A percentile compares a stretch with the other conserved stretches of the same genome.
Evolutionary conservation across 2,329 filamentous ascomycete species (phyloP).

Genomic region (Verticillium alfalfae): DNA sequence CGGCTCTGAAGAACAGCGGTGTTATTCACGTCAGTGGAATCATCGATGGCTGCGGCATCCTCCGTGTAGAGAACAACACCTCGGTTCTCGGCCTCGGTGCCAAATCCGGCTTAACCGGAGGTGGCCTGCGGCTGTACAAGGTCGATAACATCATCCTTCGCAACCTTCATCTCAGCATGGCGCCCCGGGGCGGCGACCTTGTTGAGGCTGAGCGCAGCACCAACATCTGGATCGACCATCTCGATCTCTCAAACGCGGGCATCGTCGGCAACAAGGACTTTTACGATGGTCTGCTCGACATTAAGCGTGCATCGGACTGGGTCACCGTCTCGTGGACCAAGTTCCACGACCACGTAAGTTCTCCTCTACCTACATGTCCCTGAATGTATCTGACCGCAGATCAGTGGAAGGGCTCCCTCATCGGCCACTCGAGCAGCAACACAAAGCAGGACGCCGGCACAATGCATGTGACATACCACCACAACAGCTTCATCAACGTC

Average conservation of each 20-base stretch:
- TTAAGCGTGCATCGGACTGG: conserved; percentile 36
- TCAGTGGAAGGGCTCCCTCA: conserved; percentile 54
- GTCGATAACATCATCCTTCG: conserved; percentile 45
- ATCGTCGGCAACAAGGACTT: conserved; percentile 32
- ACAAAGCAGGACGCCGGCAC: conserved; percentile 47
- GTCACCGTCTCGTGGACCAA: conserved; percentile 34
- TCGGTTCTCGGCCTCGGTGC: conserved; percentile 41
- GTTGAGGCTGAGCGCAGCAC: conserved; percentile 33
- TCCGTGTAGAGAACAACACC: conserved; percentile 40
- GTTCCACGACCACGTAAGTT: conserved; percentile 35
- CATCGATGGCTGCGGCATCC: conserved; percentile 28
- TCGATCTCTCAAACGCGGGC: conserved; percentile 34
- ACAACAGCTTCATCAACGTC: conserved; percentile 53
- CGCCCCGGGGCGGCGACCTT: conserved; percentile 38
- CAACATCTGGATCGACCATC: conserved; percentile 49
- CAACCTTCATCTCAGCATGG: conserved; percentile 41
- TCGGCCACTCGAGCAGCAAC: conserved; percentile 54
- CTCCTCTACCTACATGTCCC: no score
- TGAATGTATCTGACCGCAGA: conserved; percentile 13
- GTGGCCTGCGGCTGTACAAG: conserved; percentile 37
- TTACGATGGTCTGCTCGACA: conserved; percentile 41
- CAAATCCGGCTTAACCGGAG: conserved; percentile 25
- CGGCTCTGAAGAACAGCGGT: not conserved
- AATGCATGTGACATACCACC: conserved; percentile 49
- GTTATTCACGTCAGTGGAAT: conserved; percentile 36